phyloP scores from a whole-genome alignment of 108 stramenopile genomes.

The Parietichytrium sp. region DNA sequence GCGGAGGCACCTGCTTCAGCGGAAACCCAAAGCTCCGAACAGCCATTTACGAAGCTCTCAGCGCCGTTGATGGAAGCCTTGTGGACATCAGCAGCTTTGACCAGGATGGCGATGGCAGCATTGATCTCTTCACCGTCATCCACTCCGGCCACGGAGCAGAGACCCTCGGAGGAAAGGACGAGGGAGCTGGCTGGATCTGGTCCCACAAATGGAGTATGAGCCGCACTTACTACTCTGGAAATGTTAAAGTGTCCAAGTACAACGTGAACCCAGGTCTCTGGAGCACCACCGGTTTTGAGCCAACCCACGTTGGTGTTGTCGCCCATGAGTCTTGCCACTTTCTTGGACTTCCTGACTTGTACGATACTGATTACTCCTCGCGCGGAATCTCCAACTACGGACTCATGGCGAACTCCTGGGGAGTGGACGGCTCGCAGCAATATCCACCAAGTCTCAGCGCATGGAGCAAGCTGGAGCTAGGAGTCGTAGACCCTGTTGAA shows the following conservation, averaged over 20 bases:
- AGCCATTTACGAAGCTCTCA: neutral
- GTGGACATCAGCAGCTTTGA: constrained; percentile 44
- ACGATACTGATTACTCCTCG: constrained; percentile 45
- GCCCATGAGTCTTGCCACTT: constrained; percentile 57
- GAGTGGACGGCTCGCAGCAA: constrained; percentile 48
- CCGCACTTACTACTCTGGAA: constrained; percentile 24
- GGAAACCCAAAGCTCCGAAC: neutral
- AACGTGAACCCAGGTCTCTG: constrained; percentile 55
- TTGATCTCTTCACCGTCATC: constrained; percentile 67
- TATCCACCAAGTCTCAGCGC: constrained; percentile 61
- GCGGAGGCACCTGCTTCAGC: neutral
- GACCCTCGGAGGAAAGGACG: constrained; percentile 53
- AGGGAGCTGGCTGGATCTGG: constrained; percentile 61
- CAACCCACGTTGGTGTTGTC: constrained; percentile 60
- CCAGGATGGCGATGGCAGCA: constrained; percentile 33
- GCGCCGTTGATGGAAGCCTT: neutral
- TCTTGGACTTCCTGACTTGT: constrained; percentile 61
- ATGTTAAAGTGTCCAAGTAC: constrained; percentile 48
- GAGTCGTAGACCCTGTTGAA: constrained; percentile 57
- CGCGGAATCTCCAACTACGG: constrained; percentile 55
- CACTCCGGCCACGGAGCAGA: constrained; percentile 76
- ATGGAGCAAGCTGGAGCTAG: constrained; percentile 61
- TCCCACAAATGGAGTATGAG: constrained; percentile 57
- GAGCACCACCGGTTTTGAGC: constrained; percentile 48
- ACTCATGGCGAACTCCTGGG: constrained; percentile 61